These are phyloP conservation scores for Heliamphora exappendiculata DNA, from an alignment of 148 eudicot species.

Conservation along the genomic window DNA sequence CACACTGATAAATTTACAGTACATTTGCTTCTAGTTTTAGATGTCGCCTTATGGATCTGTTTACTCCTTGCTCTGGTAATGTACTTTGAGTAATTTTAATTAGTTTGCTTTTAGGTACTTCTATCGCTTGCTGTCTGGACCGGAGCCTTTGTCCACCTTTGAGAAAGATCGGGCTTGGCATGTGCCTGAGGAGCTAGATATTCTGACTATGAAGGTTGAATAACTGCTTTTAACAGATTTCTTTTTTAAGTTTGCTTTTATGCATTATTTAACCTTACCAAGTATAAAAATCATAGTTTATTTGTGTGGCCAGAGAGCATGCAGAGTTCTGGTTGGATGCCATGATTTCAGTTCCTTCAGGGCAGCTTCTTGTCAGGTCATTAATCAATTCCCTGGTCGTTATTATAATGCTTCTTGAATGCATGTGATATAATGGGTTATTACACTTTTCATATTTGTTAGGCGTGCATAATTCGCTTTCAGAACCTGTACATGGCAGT, in stretches of 20 bases:
- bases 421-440: not conserved
- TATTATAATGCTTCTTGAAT: conserved; percentile 3
- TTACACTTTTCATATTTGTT: not conserved
- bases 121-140: conserved; percentile 80
- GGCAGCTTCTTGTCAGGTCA: conserved; percentile 90
- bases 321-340: conserved; percentile 68
- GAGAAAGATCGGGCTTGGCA: conserved; percentile 96
- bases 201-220: conserved; percentile 77
- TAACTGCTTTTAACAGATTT: not conserved
- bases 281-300: not conserved
- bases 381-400: not conserved
- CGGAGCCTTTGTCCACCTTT: conserved; percentile 60
- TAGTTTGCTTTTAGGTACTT: conserved; percentile 58
- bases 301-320: conserved; percentile 61
- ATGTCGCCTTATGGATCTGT: not conserved
- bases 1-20: not conserved
- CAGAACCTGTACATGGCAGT: not conserved
- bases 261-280: conserved; percentile 7
- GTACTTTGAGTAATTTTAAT: not conserved
- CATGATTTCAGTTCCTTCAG: conserved; percentile 98
- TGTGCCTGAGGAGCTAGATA: conserved; percentile 70
- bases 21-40: not conserved
- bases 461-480: not conserved
- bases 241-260: conserved; percentile 2
- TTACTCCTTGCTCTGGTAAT: not conserved